Base-by-base conservation (phyloP, 352 stramenopile species). In the Pythium periplocum region DNA sequence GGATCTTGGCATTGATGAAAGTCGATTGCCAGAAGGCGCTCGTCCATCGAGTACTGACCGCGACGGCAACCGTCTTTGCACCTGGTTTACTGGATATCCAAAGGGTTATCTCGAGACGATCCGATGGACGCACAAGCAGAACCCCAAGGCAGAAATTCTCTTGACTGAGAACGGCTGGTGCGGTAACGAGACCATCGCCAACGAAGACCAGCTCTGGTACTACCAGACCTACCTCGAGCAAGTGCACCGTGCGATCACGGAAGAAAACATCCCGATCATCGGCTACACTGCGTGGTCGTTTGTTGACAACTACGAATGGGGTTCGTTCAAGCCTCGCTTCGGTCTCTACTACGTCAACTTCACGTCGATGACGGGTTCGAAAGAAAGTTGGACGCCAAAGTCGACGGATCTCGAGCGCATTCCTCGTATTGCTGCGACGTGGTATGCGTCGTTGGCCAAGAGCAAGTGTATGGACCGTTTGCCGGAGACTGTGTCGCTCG, bases 291-390 rank as follows among this genome's bases (percentile, higher is more conserved):
- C 81, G 4, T 98, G 92, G 93, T 91, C 72, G 35, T 86, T 98
- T 41, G 57, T 98, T 42, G 90, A 98, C 62, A 98, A 98, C 59
- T 98, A 96, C 63, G 94, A 98, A 66, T 98, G 92, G 92, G 76
- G 89, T 1, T 85, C 75, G 9, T 88, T 75, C 57, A 64, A 68
- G 33, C 72, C 74, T 17, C 74, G 74, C 36, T 87, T 86, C 47
- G 77, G 77, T 4, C 63, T 87, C 41, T 88, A 73, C 59, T 83
- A 84, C 62, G 74, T 87, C 41, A 72, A 88, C 48, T 86, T 69
- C 45, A 69, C 73, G 33, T 56, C 60, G 34, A 41, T 59, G 6
- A 74, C 59, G 1, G 72, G 68, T 31, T 48, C 38, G 36, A 64
- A 78, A 46, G 60, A 78, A 30, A 57, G 40, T 10, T 75, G 66